phyloP scores from a whole-genome alignment of 345 rosid species.

The Geranium brycei region DNA sequence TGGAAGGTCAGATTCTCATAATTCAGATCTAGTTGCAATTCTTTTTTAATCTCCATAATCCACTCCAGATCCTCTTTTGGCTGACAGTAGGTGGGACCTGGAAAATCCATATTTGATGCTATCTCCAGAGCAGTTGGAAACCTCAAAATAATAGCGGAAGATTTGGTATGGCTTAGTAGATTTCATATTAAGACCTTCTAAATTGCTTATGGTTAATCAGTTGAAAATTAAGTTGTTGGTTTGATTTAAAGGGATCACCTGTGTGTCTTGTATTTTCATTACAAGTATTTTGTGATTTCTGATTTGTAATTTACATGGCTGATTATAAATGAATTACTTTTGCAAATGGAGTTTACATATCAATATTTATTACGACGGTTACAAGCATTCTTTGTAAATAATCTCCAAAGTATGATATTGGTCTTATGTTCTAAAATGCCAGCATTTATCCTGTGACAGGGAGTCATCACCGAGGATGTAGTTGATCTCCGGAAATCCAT shows the following conservation, averaged over 20 bases:
- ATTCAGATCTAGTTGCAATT: constrained; percentile 9
- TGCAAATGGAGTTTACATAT: no score
- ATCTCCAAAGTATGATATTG: not conserved
- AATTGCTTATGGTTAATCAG: no score
- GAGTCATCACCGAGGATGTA: constrained; percentile 91
- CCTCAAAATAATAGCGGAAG: constrained; percentile 79
- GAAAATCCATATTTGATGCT: constrained; percentile 71
- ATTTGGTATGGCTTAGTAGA: constrained; percentile 54
- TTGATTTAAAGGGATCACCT: no score
- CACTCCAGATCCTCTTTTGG: constrained; percentile 18
- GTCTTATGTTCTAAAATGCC: not conserved
- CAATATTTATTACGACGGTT: no score
- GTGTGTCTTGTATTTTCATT: no score
- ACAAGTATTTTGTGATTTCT: no score
- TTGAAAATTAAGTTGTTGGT: no score
- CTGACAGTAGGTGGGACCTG: constrained; percentile 89
- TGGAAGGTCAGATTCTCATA: constrained; percentile 56
- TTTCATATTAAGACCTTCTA: constrained; percentile 1
- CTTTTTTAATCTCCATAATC: constrained; percentile 11
- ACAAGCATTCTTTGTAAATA: no score
- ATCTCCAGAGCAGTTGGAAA: constrained; percentile 57
- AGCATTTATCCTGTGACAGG: constrained; percentile 28
- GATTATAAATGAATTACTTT: no score
- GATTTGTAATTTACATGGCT: no score
- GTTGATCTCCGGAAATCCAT: constrained; percentile 73